A percentile compares a stretch with the other conserved stretches of the same genome.
phyloP scores from a whole-genome alignment of 768 basidiomycete species.

The Lyophyllum shimeji region DNA sequence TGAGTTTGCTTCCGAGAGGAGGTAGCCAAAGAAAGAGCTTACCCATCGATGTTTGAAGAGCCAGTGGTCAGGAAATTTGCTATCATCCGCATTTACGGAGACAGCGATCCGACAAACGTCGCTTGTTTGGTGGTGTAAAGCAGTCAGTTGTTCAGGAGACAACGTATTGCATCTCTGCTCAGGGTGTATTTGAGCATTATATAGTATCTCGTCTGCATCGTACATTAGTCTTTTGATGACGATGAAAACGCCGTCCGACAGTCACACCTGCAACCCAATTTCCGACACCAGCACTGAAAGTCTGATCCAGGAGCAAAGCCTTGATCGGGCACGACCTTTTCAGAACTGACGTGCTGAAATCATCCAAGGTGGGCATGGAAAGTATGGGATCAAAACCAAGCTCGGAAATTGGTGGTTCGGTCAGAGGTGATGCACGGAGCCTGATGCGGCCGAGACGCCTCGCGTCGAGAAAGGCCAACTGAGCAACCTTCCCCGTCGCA shows the following conservation, averaged over 20 bases:
- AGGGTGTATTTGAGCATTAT: slow-evolving; percentile 73
- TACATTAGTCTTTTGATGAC: not conserved
- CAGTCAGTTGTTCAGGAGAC: slow-evolving; percentile 43
- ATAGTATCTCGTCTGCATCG: slow-evolving; percentile 64
- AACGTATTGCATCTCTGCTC: slow-evolving; percentile 63
- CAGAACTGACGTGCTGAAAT: slow-evolving; percentile 46
- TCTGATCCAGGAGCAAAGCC: slow-evolving; percentile 74
- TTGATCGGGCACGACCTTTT: slow-evolving; percentile 69
- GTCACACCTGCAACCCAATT: slow-evolving; percentile 77
- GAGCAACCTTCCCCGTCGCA: slow-evolving; percentile 32
- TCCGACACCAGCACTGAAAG: slow-evolving; percentile 78
- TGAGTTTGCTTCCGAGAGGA: slow-evolving; percentile 3
- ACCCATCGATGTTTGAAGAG: slow-evolving; percentile 73
- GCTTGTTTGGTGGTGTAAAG: slow-evolving; percentile 51
- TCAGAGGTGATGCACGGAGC: slow-evolving; percentile 53
- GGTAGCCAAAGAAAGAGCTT: slow-evolving; percentile 10
- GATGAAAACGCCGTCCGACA: not conserved
- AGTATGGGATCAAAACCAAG: slow-evolving; percentile 80
- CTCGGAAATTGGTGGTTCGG: slow-evolving; percentile 67
- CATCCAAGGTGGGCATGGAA: slow-evolving; percentile 56
- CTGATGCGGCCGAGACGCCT: slow-evolving; percentile 72
- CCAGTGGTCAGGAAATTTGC: slow-evolving; percentile 67
- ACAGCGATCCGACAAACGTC: slow-evolving; percentile 64
- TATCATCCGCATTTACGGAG: slow-evolving; percentile 66
- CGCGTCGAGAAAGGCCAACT: slow-evolving; percentile 72